Evolutionary conservation across 768 basidiomycete genomes (phyloP), one percentile per base, ranked within the genome.

Genomic region (Gelatoporia subvermispora): DNA sequence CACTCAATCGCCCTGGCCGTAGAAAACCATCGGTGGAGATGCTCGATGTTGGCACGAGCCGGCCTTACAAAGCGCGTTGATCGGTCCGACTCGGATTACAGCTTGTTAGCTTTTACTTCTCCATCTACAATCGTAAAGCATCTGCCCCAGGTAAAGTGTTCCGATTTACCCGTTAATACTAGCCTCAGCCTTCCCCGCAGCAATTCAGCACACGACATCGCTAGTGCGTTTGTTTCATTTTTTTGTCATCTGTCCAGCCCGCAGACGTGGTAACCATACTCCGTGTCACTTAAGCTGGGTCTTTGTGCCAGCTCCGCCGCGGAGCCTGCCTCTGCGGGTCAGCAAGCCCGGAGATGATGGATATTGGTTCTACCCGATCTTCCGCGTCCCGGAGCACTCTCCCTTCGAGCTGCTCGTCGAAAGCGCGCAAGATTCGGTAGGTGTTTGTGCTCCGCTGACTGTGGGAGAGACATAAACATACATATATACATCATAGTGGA

Each of bases 331-430:
- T 16, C 50, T 67, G 18, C 55, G 49, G 13, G 54, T 68, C 21
- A 50, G 56, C 20, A 47, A 50, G 3, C 57, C 51, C 28, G 62
- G 54, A 10, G 54, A 58, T 44, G 47, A 58, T 3, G 67, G 67
- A 13, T 67, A 66, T 43, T 67, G 65, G 62, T 68, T 66, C 37
- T 54, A 54, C 50, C 65, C 62, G 3, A 45, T 54, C 21, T 50
- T 43, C 34, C 39, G 48, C 18, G 40, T 44, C 1, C 41, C 57
- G 2, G 43, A 52, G 23, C 46, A 56, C 7, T 35, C 11, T 4
- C 22, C 25, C n/a, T 65, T 67, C 37, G 64, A 67, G 10, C 52
- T 68, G 13, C 20, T 67, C 15, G 63, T 63, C 4, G 65, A 68
- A 54, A 51, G 51, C 4, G 45, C 48, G 31, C 31, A 3, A 16